Base-by-base conservation (phyloP, 148 eudicot genomes). In the Selenicereus undatus region DNA sequence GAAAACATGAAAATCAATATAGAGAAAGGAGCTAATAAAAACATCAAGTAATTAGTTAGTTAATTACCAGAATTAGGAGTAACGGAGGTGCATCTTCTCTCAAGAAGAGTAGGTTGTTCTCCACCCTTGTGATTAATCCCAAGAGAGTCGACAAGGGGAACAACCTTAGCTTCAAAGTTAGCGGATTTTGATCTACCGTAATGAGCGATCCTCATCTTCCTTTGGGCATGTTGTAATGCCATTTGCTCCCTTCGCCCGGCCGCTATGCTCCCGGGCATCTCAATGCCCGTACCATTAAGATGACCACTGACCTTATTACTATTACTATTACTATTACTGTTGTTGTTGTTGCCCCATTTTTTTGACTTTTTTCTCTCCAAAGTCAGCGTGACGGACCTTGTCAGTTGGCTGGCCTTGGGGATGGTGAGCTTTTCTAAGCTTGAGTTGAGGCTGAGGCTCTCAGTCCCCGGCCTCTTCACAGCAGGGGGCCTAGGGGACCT, bases 131-230 rank as follows among this genome's bases (percentile, higher is more conserved):
- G 5, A 76, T 69, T 83, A 11, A 66, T 66, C 18, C 66, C 81
- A 69, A 85, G 52, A 69, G 87, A 85, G 21, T 85, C 83, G 32
- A 76, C 64, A 9, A 85, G 43, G 8, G 87, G 84, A 29, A 52
- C 77, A 76, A 73, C 65, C 24, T 80, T 84, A 48, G 80, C n/a
- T 54, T 83, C 86, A n/a, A 43, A 83, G n/a, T 81, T 83, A 18
- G 86, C 88, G 20, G 79, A 77, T 13, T 86, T 86, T 14, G 85
- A 83, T 70, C 88, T 69, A 0, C 88, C 88, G 50, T 86, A 86
- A 78, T 86, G 88, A 22, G 88, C 88, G 43, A 83, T 86, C 71
- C 62, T 78, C 88, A 86, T 83, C 78, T 86, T 86, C 83, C 88
- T 83, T 62, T 83, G 70, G 6, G 86, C 88, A 75, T 76, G 48